A percentile compares a stretch with the other conserved stretches of the same genome.
These are phyloP conservation scores for Boletus sp. DNA, from an alignment of 768 basidiomycete genomes.

Conservation along the genomic window DNA sequence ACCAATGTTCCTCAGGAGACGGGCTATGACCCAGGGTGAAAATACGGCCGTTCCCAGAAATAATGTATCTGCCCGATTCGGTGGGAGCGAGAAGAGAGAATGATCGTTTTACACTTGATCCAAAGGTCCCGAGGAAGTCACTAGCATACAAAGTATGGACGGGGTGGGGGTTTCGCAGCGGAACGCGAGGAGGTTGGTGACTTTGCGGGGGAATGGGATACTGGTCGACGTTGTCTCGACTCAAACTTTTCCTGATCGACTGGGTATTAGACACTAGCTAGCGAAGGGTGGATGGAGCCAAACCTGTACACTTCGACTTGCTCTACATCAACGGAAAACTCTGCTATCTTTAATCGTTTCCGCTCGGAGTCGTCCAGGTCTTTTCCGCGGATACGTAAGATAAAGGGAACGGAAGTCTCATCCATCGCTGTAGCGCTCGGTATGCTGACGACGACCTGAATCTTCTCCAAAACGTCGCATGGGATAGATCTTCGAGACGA, in stretches of 20 bases:
- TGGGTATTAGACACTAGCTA: constrained; percentile 6
- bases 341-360: constrained; percentile 52
- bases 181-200: constrained; percentile 61
- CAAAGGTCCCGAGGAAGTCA: constrained; percentile 35
- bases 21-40: constrained; percentile 35
- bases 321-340: constrained; percentile 52
- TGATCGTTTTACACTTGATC: constrained; percentile 29
- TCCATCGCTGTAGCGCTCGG: constrained; percentile 52
- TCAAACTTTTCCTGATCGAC: constrained; percentile 39
- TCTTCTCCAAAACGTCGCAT: constrained; percentile 50
- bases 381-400: constrained; percentile 57
- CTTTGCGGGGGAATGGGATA: constrained; percentile 55
- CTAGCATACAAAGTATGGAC: constrained; percentile 44
- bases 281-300: constrained; percentile 16
- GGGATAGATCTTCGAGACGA: constrained; percentile 40
- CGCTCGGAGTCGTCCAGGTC: constrained; percentile 48
- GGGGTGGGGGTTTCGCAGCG: constrained; percentile 55
- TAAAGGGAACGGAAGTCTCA: constrained; percentile 48
- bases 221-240: constrained; percentile 38
- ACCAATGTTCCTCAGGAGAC: constrained; percentile 21
- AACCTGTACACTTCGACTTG: constrained; percentile 71
- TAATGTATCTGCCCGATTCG: constrained; percentile 45
- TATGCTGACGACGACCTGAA: constrained; percentile 62
- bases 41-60: constrained; percentile 49
- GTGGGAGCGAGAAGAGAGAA: constrained; percentile 49